phyloP scores from a whole-genome alignment of 805 yeast species.

The Hanseniaspora guilliermondii region DNA sequence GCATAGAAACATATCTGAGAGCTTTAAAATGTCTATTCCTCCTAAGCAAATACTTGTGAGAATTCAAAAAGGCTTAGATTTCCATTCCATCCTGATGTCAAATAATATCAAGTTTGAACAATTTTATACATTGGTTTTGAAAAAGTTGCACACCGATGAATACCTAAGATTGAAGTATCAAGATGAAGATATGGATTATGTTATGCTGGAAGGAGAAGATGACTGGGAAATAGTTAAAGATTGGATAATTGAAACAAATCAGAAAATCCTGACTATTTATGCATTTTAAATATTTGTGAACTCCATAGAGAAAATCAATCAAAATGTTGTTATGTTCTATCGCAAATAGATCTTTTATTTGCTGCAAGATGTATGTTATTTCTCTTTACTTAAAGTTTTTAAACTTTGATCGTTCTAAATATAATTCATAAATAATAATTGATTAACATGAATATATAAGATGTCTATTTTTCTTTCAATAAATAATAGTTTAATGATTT shows the following conservation, averaged over 20 bases:
- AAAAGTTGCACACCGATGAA: constrained; percentile 38
- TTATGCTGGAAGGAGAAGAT: constrained; percentile 70
- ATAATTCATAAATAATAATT: too few species aligned
- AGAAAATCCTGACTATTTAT: constrained; percentile 35
- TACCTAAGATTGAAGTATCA: constrained; percentile 52
- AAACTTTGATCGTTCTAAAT: too few species aligned
- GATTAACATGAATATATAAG: too few species aligned
- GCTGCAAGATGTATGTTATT: too few species aligned
- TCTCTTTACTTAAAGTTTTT: too few species aligned
- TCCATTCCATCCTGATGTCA: constrained; percentile 56
- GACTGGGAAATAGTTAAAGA: constrained; percentile 83
- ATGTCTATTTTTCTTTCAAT: not conserved
- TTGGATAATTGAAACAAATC: constrained; percentile 41
- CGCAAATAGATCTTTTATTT: too few species aligned
- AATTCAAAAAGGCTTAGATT: constrained; percentile 34
- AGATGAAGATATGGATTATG: constrained; percentile 94
- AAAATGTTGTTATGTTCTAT: too few species aligned
- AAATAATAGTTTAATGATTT: not conserved
- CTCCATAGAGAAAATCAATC: too few species aligned
- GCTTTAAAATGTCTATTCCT: constrained; percentile 30
- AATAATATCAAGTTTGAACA: constrained; percentile 38
- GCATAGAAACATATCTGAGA: constrained; percentile 32
- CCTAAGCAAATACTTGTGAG: constrained; percentile 31
- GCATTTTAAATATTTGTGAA: constrained; percentile 23
- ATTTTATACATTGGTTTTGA: constrained; percentile 45